Evolutionary conservation across 2,329 filamentous ascomycete species (phyloP).

Genomic region (Calonectria pseudoreteaudii): DNA sequence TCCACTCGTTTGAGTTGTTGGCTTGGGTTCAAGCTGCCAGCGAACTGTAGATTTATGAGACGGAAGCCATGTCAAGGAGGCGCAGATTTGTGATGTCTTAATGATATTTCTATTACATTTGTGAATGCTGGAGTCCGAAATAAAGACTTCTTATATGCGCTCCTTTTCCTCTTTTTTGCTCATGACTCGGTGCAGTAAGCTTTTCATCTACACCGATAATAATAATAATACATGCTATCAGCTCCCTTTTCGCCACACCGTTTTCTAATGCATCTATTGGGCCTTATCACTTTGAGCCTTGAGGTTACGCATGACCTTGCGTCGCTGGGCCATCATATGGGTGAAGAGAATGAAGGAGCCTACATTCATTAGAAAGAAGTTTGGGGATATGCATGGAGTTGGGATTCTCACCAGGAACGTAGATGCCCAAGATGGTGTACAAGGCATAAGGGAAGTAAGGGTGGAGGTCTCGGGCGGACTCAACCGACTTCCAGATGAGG

Average conservation of each 20-base stretch:
- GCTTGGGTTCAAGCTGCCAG: background rate
- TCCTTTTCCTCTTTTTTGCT: background rate
- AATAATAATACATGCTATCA: background rate
- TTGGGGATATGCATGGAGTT: background rate
- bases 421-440: slow-evolving; percentile 76
- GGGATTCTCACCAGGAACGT: slow-evolving; percentile 79
- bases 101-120: slow-evolving; percentile 20
- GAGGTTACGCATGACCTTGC: slow-evolving; percentile 79
- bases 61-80: background rate
- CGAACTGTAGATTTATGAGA: background rate
- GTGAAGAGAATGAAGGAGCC: slow-evolving; percentile 88
- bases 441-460: slow-evolving; percentile 68
- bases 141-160: background rate
- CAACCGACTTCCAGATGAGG: slow-evolving; percentile 79
- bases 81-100: background rate
- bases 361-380: background rate
- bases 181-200: background rate
- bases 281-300: slow-evolving; percentile 60
- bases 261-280: slow-evolving; percentile 25
- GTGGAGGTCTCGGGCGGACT: slow-evolving; percentile 63
- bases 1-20: background rate
- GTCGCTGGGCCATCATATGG: slow-evolving; percentile 93
- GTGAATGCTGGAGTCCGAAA: background rate
- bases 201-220: background rate
- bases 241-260: background rate